Percentiles rank a stretch among this genome's conserved stretches.
Evolutionary conservation across 2,329 filamentous ascomycete species (phyloP).

Genomic region (Amauroascus verrucosus): DNA sequence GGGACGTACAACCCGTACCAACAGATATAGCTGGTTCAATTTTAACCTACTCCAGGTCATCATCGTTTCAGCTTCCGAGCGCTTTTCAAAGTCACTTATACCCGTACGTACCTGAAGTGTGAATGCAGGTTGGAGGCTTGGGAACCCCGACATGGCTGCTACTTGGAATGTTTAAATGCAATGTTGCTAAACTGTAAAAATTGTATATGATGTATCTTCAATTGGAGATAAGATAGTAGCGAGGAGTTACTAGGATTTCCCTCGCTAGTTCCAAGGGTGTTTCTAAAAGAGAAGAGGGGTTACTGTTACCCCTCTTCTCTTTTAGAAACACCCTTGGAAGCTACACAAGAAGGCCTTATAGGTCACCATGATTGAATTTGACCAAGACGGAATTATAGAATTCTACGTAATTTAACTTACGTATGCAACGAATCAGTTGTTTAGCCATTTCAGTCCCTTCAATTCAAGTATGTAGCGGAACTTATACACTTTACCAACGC

Average conservation of each 20-base stretch:
- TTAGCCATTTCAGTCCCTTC: too few relatives aligned
- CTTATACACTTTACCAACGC: too few relatives aligned
- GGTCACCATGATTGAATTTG: not conserved
- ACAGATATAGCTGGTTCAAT: conserved; percentile 25
- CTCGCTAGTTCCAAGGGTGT: too few relatives aligned
- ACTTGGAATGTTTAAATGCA: not conserved
- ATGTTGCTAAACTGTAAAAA: not conserved
- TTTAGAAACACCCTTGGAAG: not conserved
- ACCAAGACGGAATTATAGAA: too few relatives aligned
- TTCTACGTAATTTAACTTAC: too few relatives aligned
- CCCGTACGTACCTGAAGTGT: conserved; percentile 27
- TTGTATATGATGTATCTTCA: not conserved
- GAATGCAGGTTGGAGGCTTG: conserved; percentile 33
- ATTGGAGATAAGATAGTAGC: not conserved
- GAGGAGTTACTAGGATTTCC: too few relatives aligned
- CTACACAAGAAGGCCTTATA: not conserved
- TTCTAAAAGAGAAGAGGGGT: too few relatives aligned
- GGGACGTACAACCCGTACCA: conserved; percentile 22
- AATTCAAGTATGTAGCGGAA: too few relatives aligned
- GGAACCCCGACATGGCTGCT: conserved; percentile 28
- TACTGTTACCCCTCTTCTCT: too few relatives aligned
- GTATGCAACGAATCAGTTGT: too few relatives aligned
- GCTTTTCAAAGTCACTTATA: not conserved
- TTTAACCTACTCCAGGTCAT: conserved; percentile 21
- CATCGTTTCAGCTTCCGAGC: not conserved